A percentile compares a stretch with the other conserved stretches of the same genome.
Conservation (phyloP, 805 yeast genomes). For the Babjeviella inositovora region DNA sequence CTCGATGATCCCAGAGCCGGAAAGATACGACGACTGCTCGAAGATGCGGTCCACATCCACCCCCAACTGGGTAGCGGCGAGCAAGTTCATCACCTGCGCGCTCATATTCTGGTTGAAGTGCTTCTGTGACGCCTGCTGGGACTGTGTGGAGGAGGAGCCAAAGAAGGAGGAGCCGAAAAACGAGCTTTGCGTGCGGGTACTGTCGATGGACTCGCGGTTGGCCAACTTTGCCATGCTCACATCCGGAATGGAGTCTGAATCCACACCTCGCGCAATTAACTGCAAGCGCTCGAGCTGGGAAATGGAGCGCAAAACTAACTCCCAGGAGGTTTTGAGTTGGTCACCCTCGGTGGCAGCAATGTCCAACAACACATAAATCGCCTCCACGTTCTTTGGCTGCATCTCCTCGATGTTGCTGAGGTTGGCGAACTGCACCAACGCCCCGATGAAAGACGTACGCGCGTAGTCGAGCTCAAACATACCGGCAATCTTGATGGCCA, state of each 20-base stretch:
- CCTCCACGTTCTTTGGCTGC: conserved; percentile 65
- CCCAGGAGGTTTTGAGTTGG: conserved; percentile 64
- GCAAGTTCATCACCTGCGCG: conserved; percentile 35
- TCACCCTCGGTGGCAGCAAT: conserved; percentile 75
- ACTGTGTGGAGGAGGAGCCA: conserved; percentile 35
- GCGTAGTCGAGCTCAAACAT: conserved; percentile 75
- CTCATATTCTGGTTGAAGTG: conserved; percentile 58
- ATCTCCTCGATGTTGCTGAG: conserved; percentile 67
- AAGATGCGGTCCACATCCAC: conserved; percentile 80
- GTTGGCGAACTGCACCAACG: conserved; percentile 76
- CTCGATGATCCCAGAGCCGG: conserved; percentile 73
- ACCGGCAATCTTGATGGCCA: conserved; percentile 73
- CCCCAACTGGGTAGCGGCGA: conserved; percentile 52
- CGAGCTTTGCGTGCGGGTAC: conserved; percentile 19
- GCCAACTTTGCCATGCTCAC: conserved; percentile 62
- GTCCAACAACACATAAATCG: conserved; percentile 58
- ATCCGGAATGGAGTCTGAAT: conserved; percentile 75
- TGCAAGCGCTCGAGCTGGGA: conserved; percentile 89
- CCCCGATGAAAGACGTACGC: conserved; percentile 77
- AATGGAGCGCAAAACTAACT: conserved; percentile 60
- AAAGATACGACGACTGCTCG: conserved; percentile 61
- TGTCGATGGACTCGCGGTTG: conserved; percentile 36
- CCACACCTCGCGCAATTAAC: conserved; percentile 74
- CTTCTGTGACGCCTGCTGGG: conserved; percentile 55
- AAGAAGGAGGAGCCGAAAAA: conserved; percentile 42